Evolutionary conservation across 1,284 basidiomycete genomes (phyloP).

Genomic region (Ganoderma resinaceum): DNA sequence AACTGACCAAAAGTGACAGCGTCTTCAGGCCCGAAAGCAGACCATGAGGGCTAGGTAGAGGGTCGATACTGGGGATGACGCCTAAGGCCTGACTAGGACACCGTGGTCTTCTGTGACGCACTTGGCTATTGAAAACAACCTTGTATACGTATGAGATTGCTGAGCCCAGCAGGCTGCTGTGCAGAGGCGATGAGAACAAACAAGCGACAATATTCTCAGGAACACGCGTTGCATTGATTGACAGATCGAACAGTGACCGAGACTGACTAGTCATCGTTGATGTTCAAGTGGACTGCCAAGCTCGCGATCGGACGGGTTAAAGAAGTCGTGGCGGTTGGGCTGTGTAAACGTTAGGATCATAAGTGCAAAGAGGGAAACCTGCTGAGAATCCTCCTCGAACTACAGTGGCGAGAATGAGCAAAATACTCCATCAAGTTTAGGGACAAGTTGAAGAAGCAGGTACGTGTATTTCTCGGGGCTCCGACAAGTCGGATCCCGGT

Average conservation of each 20-base stretch:
- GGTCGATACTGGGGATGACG: neutral
- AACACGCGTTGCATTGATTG: neutral
- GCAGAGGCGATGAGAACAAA: slow-evolving; percentile 5
- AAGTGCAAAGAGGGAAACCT: too few species aligned
- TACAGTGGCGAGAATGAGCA: too few species aligned
- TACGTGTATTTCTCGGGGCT: too few species aligned
- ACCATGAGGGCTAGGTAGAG: neutral
- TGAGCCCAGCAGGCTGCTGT: neutral
- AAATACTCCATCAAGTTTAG: too few species aligned
- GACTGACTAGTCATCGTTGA: neutral
- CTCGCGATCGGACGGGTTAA: too few species aligned
- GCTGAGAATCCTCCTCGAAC: too few species aligned
- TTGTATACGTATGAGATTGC: neutral
- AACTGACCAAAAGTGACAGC: neutral
- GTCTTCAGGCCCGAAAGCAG: neutral
- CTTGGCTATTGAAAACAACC: neutral
- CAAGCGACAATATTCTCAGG: neutral
- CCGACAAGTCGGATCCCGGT: too few species aligned
- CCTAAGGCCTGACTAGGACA: neutral
- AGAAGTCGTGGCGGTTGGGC: too few species aligned
- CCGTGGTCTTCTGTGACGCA: neutral
- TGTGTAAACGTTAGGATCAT: too few species aligned
- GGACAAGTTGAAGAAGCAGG: too few species aligned
- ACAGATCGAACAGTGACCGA: neutral
- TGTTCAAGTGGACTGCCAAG: too few species aligned